Conservation (phyloP, 148 eudicot genomes). For the Vaccinium macrocarpon region DNA sequence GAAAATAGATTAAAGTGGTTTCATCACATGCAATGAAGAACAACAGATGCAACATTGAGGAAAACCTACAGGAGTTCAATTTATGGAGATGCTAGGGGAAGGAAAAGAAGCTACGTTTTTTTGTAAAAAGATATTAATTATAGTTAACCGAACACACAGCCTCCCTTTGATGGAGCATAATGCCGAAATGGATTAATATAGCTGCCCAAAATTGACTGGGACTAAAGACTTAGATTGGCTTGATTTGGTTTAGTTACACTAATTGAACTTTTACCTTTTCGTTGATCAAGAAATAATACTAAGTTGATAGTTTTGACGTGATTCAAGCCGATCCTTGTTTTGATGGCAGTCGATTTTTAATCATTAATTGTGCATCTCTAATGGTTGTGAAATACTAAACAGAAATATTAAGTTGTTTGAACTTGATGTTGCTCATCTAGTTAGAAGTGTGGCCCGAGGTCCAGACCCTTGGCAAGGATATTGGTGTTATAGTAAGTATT, state of each 20-base stretch:
- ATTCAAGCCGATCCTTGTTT: conserved; percentile 6
- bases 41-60: background rate
- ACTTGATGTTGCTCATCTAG: background rate
- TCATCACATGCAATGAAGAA: background rate
- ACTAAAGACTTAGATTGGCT: background rate
- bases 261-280: background rate
- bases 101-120: background rate
- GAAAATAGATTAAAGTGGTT: background rate
- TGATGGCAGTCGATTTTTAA: background rate
- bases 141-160: background rate
- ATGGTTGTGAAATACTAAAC: background rate
- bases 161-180: background rate
- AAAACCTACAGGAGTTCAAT: background rate
- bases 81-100: background rate
- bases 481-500: background rate
- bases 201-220: background rate
- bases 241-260: background rate
- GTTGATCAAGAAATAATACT: background rate
- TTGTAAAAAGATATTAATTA: background rate
- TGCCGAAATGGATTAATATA: background rate
- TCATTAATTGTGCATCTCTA: background rate
- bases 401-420: background rate
- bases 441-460: background rate
- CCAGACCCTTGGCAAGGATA: background rate
- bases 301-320: background rate